Conservation (phyloP, 2,329 filamentous ascomycete species). For the Pestalotiopsis sp. region DNA sequence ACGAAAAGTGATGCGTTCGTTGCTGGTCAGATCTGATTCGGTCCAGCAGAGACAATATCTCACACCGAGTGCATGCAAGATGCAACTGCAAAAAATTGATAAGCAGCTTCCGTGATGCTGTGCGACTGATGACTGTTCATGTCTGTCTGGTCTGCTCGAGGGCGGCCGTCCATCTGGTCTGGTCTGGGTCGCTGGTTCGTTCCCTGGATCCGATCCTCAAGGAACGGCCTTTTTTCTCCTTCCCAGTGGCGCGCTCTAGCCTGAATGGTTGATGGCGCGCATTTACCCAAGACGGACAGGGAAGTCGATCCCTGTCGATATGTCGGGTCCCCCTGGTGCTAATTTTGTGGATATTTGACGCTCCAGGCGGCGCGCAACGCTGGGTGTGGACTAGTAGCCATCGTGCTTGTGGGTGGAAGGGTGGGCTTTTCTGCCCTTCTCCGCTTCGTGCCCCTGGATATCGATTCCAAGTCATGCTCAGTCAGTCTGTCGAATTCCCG, state of each 20-base stretch:
- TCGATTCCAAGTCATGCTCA: not conserved
- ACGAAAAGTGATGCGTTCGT: not conserved
- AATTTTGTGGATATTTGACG: conserved; percentile 8
- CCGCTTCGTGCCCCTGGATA: conserved; percentile 9
- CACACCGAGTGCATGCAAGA: conserved; percentile 5
- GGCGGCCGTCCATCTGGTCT: not conserved
- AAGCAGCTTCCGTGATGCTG: not conserved
- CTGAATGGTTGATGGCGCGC: not conserved
- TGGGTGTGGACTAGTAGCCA: not conserved
- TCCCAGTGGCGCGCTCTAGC: conserved; percentile 6
- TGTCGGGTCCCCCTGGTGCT: conserved; percentile 9
- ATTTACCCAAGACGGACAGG: conserved; percentile 10
- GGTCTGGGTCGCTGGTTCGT: not conserved
- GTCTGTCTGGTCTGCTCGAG: not conserved
- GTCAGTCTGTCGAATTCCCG: not conserved
- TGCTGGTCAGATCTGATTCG: conserved; percentile 2
- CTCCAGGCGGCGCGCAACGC: conserved; percentile 10
- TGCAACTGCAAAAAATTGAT: not conserved
- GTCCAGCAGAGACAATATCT: not conserved
- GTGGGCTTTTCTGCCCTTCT: not conserved
- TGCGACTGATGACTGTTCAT: not conserved
- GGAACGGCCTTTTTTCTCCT: not conserved
- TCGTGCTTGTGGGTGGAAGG: not conserved
- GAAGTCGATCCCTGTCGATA: not conserved
- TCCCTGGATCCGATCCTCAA: not conserved